Evolutionary conservation across 2,329 filamentous ascomycete genomes (phyloP).

Genomic region (Stachybotrys echinatus): DNA sequence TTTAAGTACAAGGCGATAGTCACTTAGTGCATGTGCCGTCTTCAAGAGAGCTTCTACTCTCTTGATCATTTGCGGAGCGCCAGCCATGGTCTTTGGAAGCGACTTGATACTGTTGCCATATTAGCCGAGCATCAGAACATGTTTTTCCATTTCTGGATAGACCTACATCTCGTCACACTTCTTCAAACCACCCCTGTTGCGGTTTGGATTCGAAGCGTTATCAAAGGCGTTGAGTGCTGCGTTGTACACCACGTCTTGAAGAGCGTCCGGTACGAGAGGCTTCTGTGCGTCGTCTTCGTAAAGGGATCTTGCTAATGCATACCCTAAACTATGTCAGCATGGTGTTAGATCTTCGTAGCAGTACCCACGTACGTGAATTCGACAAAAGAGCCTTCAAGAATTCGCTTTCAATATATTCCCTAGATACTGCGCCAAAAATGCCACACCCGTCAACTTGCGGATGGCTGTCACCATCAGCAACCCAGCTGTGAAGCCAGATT

Average conservation of each 20-base stretch:
- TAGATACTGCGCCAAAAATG: slow-evolving; percentile 55
- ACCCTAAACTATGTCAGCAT: slow-evolving; percentile 38
- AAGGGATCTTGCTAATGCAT: slow-evolving; percentile 56
- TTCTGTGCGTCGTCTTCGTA: slow-evolving; percentile 47
- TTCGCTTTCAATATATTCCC: slow-evolving; percentile 62
- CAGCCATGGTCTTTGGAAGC: slow-evolving; percentile 53
- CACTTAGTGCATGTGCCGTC: slow-evolving; percentile 69
- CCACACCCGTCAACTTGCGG: slow-evolving; percentile 48
- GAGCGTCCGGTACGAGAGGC: slow-evolving; percentile 41
- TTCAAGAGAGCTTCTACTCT: slow-evolving; percentile 60
- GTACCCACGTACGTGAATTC: slow-evolving; percentile 49
- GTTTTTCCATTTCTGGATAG: neutral
- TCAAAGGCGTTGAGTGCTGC: slow-evolving; percentile 70
- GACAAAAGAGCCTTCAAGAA: slow-evolving; percentile 63
- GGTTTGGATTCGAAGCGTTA: slow-evolving; percentile 76
- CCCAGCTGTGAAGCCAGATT: slow-evolving; percentile 72
- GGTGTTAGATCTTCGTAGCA: neutral
- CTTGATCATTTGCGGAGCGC: slow-evolving; percentile 43
- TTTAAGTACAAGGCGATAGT: slow-evolving; percentile 72
- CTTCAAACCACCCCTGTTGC: slow-evolving; percentile 69
- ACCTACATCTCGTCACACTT: slow-evolving; percentile 70
- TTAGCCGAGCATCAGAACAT: slow-evolving; percentile 12
- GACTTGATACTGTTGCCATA: slow-evolving; percentile 48
- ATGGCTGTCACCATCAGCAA: slow-evolving; percentile 31
- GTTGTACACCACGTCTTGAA: slow-evolving; percentile 57